Conservation (phyloP, 805 yeast species). For the Candida easanensis region DNA sequence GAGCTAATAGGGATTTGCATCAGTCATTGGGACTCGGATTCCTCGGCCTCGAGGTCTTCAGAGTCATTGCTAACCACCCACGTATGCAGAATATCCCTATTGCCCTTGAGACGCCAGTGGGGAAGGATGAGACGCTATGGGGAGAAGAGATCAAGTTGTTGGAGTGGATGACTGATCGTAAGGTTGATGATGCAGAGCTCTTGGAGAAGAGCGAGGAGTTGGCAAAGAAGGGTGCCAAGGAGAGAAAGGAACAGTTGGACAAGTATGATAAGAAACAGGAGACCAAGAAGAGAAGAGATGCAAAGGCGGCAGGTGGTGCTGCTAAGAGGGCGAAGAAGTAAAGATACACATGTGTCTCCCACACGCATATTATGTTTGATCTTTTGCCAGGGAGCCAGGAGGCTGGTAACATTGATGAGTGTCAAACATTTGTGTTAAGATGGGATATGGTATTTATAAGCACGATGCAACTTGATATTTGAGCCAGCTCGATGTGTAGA, state of each 20-base stretch:
- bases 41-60: conserved; percentile 80
- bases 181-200: conserved; percentile 53
- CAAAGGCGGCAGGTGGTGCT: conserved; percentile 7
- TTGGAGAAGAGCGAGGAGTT: conserved; percentile 46
- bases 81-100: conserved; percentile 69
- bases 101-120: conserved; percentile 83
- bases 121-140: conserved; percentile 48
- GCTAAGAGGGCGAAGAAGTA: conserved; percentile 11
- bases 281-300: conserved; percentile 10
- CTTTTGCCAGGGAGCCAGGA: no score
- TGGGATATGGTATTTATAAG: no score
- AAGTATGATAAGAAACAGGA: conserved; percentile 15
- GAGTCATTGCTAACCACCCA: conserved; percentile 67
- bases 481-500: no score
- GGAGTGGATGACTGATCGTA: conserved; percentile 72
- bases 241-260: conserved; percentile 38
- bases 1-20: conserved; percentile 87
- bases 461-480: no score
- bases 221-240: conserved; percentile 58
- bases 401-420: no score
- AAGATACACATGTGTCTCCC: no score
- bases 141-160: conserved; percentile 81
- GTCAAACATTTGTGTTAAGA: no score
- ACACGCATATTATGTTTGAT: no score
- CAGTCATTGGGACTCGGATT: conserved; percentile 89